Evolutionary conservation across 176 grass and related monocot genomes (phyloP), one percentile per base, ranked within the genome.

Genomic region (Eremochloa ophiuroides): DNA sequence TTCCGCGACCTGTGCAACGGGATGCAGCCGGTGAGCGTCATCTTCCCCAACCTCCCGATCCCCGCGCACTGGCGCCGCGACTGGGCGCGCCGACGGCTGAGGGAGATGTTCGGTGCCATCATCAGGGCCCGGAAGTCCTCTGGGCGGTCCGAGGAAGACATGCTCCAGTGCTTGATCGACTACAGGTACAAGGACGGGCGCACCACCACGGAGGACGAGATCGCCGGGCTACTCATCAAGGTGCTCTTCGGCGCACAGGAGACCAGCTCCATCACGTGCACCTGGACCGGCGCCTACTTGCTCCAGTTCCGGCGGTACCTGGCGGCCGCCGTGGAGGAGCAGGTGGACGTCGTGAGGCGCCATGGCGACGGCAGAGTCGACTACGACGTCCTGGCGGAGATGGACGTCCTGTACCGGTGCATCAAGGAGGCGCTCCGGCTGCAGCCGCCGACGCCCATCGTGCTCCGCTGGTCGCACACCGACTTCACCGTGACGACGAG

Each of bases 121-220:
- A 97, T 97, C 80, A 91, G 80, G 29, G 89, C 90, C 50, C 91
- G 94, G 69, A 97, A 97, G 85, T 69, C 73, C 50, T 91, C 83
- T 40, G 89, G 92, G 74, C 83, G 76, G 33, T 78, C 85, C 0
- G 94, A 91, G 71, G 85, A 92, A 72, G 92, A 97, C 82, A 97
- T 97, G 92, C 83, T 97, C 69, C 94, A 97, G 61, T 94, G 87
- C 83, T 97, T 97, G 77, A 97, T 97, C 40, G 92, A 97, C 48
- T 97, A 89, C 31, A 97, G 90, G 90, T 97, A 94, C 92, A 97
- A 94, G 80, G 87, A 91, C 51, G 94, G 94, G 16, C 89, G 92
- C 38, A 22, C 83, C 25, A 94, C 92, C 16, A 97, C 89, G 20
- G 94, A 94, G 74, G 12, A 77, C 1, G 94, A 97, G 76, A 78